A percentile compares a stretch with the other conserved stretches of the same genome.
These are phyloP conservation scores for Cyberlindnera xylosilytica DNA, from an alignment of 805 yeast genomes.

Conservation along the genomic window DNA sequence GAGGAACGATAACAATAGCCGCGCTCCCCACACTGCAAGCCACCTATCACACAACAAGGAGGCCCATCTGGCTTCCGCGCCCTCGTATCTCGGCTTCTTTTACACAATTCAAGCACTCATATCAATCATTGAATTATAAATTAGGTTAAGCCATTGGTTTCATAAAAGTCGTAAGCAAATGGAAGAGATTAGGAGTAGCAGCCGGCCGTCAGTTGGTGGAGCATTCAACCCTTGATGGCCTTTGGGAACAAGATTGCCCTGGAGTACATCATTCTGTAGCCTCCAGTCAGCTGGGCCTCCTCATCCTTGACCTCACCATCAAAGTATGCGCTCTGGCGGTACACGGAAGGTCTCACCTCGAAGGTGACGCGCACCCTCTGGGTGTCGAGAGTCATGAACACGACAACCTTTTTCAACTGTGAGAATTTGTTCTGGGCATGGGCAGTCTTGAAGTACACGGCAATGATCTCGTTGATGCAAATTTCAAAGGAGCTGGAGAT, in stretches of 20 bases:
- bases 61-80: too few relatives aligned
- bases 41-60: too few relatives aligned
- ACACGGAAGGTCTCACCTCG: background rate
- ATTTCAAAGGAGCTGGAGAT: background rate
- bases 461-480: conserved; percentile 2
- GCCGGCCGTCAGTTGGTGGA: too few relatives aligned
- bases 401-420: background rate
- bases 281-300: background rate
- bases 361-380: conserved; percentile 1
- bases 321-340: background rate
- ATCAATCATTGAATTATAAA: too few relatives aligned
- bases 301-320: background rate
- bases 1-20: too few relatives aligned
- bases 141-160: too few relatives aligned
- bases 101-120: too few relatives aligned
- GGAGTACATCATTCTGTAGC: conserved; percentile 4
- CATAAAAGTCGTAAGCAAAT: too few relatives aligned
- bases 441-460: background rate
- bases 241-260: conserved; percentile 8
- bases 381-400: conserved; percentile 1
- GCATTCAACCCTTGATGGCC: background rate
- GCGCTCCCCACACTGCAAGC: too few relatives aligned
- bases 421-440: background rate
- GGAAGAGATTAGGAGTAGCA: too few relatives aligned
- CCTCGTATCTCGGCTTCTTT: too few relatives aligned